phyloP scores from a whole-genome alignment of 768 basidiomycete species.

The Coprinopsis strossmayeri region DNA sequence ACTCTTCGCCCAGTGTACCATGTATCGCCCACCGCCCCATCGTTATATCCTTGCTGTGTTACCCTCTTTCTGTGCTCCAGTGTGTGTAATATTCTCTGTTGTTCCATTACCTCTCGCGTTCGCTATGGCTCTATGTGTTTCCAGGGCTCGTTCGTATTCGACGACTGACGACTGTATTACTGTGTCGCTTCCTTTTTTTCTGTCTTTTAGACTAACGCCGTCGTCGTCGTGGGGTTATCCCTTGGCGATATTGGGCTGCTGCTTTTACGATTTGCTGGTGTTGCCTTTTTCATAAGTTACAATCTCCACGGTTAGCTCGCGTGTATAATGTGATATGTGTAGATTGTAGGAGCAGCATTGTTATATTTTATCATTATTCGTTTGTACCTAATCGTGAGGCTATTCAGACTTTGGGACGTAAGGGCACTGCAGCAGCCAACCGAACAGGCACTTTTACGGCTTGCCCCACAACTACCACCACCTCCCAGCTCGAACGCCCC shows the following conservation, averaged over 20 bases:
- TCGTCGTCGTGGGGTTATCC: not conserved
- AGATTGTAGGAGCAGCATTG: slow-evolving; percentile 6
- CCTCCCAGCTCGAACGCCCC: not conserved
- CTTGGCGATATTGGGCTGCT: not conserved
- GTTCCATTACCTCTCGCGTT: no score
- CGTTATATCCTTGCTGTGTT: slow-evolving; percentile 6
- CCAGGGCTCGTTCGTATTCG: not conserved
- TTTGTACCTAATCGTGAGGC: no score
- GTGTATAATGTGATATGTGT: slow-evolving; percentile 9
- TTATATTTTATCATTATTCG: no score
- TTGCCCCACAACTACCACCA: slow-evolving; percentile 7
- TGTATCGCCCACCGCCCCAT: not conserved
- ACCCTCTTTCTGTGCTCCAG: not conserved
- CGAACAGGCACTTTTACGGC: not conserved
- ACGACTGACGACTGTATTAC: slow-evolving; percentile 7
- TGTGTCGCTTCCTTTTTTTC: not conserved
- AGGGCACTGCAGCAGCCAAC: no score
- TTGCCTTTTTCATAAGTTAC: not conserved
- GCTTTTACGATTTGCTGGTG: not conserved
- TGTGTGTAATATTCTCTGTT: not conserved
- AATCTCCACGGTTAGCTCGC: not conserved
- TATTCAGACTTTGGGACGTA: not conserved
- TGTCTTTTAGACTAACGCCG: not conserved
- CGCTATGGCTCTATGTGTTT: not conserved
- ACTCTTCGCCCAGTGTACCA: not conserved